Evolutionary conservation across 208 protist species (phyloP).

Genomic region (Crithidia mellificae): DNA sequence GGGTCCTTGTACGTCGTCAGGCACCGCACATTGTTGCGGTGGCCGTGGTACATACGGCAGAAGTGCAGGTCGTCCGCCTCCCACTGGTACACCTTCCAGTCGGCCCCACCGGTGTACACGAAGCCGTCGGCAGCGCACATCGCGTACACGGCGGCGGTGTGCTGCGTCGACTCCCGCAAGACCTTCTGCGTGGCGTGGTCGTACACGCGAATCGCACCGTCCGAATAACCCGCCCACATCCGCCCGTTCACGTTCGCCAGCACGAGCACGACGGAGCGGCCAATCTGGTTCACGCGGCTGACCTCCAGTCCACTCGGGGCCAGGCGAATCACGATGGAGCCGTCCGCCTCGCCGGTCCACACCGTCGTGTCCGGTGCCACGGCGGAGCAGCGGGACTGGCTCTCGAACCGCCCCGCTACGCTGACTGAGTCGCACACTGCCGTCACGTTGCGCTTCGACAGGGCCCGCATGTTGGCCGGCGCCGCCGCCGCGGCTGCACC

Average conservation of each 20-base stretch:
- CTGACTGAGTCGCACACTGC: slow-evolving; percentile 32
- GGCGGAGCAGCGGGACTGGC: slow-evolving; percentile 58
- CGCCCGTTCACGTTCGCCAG: slow-evolving; percentile 32
- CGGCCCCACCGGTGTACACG: slow-evolving; percentile 65
- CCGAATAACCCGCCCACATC: slow-evolving; percentile 69
- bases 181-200: slow-evolving; percentile 28
- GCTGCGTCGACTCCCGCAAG: slow-evolving; percentile 52
- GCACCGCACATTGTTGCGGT: slow-evolving; percentile 65
- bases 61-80: slow-evolving; percentile 53
- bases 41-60: slow-evolving; percentile 57
- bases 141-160: slow-evolving; percentile 58
- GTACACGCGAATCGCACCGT: slow-evolving; percentile 65
- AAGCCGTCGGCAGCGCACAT: slow-evolving; percentile 43
- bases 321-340: slow-evolving; percentile 49
- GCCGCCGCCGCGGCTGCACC: neutral
- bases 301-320: slow-evolving; percentile 44
- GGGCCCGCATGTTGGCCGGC: slow-evolving; percentile 4
- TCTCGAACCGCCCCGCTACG: slow-evolving; percentile 42
- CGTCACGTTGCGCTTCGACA: slow-evolving; percentile 1
- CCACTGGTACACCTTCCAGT: slow-evolving; percentile 81
- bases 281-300: slow-evolving; percentile 31
- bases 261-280: slow-evolving; percentile 25
- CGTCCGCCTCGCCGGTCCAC: slow-evolving; percentile 71
- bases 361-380: slow-evolving; percentile 48
- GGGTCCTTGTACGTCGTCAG: slow-evolving; percentile 43